A percentile compares a stretch with the other conserved stretches of the same genome.
Conservation (phyloP, 495 filamentous ascomycete genomes). For the Amorphotheca resinae region DNA sequence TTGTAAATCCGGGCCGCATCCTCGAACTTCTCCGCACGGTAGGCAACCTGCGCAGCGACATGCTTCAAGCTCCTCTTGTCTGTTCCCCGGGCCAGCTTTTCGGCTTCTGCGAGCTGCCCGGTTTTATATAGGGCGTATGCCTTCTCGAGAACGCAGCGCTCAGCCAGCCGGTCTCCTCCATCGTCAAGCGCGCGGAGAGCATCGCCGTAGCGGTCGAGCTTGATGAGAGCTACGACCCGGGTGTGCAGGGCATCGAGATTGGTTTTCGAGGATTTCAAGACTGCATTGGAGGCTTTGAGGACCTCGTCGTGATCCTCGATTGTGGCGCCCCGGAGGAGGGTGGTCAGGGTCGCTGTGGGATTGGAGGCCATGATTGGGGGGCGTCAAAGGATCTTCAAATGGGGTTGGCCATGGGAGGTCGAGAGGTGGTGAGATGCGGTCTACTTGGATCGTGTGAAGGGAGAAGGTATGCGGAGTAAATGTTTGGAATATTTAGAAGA, state of each 20-base stretch:
- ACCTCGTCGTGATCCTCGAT: constrained; percentile 69
- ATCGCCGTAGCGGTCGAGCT: constrained; percentile 89
- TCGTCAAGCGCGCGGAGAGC: constrained; percentile 65
- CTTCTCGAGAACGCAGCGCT: constrained; percentile 59
- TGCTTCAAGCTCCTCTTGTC: constrained; percentile 53
- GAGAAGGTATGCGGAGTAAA: too few species aligned
- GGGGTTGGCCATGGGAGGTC: too few species aligned
- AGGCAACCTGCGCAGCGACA: constrained; percentile 79
- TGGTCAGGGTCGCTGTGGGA: constrained; percentile 36
- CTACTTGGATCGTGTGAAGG: too few species aligned
- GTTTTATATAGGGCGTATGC: constrained; percentile 89
- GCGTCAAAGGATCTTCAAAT: too few species aligned
- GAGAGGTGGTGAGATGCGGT: too few species aligned
- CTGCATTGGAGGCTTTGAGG: constrained; percentile 56
- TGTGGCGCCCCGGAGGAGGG: constrained; percentile 34
- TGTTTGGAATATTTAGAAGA: too few species aligned
- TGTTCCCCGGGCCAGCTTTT: constrained; percentile 27
- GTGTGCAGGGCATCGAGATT: constrained; percentile 61
- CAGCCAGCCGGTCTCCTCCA: constrained; percentile 53
- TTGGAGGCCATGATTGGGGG: constrained; percentile 20
- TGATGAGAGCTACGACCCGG: constrained; percentile 74
- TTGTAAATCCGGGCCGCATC: constrained; percentile 58
- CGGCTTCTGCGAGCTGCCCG: constrained; percentile 63
- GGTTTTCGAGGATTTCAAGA: constrained; percentile 47
- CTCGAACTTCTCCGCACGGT: constrained; percentile 72